Conservation (phyloP, 495 filamentous ascomycete genomes). For the Xylaria longipes region DNA sequence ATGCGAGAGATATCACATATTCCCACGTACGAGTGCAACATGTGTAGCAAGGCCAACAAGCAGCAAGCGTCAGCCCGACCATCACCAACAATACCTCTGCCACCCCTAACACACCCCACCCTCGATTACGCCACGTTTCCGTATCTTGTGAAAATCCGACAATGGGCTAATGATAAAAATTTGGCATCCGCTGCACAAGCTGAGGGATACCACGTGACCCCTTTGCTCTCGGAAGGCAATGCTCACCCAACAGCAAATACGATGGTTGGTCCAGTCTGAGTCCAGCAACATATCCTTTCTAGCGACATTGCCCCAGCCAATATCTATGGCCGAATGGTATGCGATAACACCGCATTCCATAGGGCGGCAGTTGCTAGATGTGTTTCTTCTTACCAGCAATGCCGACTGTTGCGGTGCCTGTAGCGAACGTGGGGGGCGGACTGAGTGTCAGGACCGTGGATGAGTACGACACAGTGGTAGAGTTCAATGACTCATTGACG, state of each 20-base stretch:
- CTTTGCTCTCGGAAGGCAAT: background rate
- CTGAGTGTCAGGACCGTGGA: constrained; percentile 26
- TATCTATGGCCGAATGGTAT: background rate
- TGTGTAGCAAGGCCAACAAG: constrained; percentile 11
- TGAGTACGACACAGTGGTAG: constrained; percentile 26
- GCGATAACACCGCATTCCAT: background rate
- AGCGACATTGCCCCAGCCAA: background rate
- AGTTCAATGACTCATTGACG: constrained; percentile 26
- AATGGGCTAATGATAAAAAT: constrained; percentile 1
- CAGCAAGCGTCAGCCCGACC: background rate
- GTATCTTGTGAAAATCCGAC: background rate
- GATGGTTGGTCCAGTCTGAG: background rate
- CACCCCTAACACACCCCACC: background rate
- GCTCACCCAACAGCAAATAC: background rate
- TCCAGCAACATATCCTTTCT: background rate
- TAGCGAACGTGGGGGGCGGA: constrained; percentile 18
- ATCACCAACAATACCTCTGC: constrained; percentile 18
- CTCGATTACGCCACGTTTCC: background rate
- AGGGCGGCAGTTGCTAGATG: background rate
- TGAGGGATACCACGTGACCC: background rate
- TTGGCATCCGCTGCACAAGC: background rate
- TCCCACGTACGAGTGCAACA: constrained; percentile 15
- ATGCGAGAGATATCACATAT: constrained; percentile 25
- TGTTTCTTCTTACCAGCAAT: constrained; percentile 13
- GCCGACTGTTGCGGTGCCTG: constrained; percentile 24